Evolutionary conservation across 768 basidiomycete genomes (phyloP).

Genomic region (Wakefieldia striispora): DNA sequence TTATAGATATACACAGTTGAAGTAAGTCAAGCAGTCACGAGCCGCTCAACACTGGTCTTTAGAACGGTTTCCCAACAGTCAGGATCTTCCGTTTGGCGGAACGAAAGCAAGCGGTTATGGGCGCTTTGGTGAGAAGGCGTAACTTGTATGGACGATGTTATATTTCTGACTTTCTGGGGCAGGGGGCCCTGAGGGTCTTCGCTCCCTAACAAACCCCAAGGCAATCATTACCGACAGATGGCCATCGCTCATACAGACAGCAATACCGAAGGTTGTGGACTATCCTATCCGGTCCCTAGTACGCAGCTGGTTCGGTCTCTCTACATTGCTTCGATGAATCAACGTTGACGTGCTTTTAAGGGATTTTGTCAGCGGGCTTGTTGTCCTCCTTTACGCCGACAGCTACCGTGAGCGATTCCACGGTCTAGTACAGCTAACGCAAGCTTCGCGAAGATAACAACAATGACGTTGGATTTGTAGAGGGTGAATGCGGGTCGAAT

Average conservation of each 20-base stretch:
- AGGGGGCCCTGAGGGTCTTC: constrained; percentile 94
- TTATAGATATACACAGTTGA: constrained; percentile 46
- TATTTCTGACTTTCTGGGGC: constrained; percentile 7
- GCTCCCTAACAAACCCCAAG: constrained; percentile 85
- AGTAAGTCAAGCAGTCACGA: constrained; percentile 42
- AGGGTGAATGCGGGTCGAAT: not conserved
- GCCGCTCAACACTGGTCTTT: constrained; percentile 5
- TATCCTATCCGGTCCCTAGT: constrained; percentile 77
- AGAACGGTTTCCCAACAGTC: constrained; percentile 39
- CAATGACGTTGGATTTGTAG: not conserved
- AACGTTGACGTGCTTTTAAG: constrained; percentile 25
- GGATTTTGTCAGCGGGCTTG: constrained; percentile 51
- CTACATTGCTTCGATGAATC: not conserved
- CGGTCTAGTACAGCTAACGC: constrained; percentile 37
- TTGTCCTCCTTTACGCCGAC: constrained; percentile 49
- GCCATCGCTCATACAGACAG: constrained; percentile 79
- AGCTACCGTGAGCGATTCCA: constrained; percentile 43
- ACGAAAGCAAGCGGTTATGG: constrained; percentile 90
- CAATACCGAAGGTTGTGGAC: constrained; percentile 81
- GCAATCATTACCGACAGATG: constrained; percentile 84
- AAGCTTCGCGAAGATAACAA: constrained; percentile 33
- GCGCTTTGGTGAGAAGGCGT: constrained; percentile 66
- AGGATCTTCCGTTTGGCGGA: constrained; percentile 95
- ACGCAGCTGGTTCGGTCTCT: constrained; percentile 64
- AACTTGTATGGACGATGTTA: not conserved